Evolutionary conservation across 169 alveolate species (phyloP).

Genomic region (Perkinsus olseni): DNA sequence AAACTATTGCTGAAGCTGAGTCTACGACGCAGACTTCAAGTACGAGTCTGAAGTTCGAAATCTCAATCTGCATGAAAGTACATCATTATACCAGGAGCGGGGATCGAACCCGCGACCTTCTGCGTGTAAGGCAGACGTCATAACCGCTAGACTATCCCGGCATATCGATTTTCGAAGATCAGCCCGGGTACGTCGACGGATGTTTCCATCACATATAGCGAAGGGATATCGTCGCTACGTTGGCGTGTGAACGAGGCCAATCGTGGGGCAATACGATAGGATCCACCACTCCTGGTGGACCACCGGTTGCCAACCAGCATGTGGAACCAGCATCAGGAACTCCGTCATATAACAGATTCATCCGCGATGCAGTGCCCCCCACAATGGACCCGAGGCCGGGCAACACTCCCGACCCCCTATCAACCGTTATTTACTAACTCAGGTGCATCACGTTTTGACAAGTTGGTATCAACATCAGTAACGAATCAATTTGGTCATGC

Average conservation of each 20-base stretch:
- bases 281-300: too few relatives aligned
- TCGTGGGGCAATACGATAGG: too few relatives aligned
- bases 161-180: not conserved
- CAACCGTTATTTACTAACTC: too few relatives aligned
- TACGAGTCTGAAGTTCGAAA: not conserved
- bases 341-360: too few relatives aligned
- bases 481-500: not conserved
- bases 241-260: too few relatives aligned
- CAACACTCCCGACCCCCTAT: too few relatives aligned
- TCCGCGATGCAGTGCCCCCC: too few relatives aligned
- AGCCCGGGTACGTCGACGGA: too few relatives aligned
- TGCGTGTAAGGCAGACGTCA: constrained; percentile 54
- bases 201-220: not conserved
- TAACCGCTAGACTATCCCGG: constrained; percentile 35
- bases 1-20: not conserved
- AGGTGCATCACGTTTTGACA: not conserved
- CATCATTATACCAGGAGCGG: constrained; percentile 25
- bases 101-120: constrained; percentile 58
- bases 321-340: too few relatives aligned
- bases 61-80: not conserved
- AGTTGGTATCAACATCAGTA: not conserved
- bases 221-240: too few relatives aligned
- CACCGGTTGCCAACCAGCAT: too few relatives aligned
- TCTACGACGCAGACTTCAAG: not conserved
- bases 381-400: too few relatives aligned